Evolutionary conservation across 148 eudicot species (phyloP).

Genomic region (Vaccinium macrocarpon): DNA sequence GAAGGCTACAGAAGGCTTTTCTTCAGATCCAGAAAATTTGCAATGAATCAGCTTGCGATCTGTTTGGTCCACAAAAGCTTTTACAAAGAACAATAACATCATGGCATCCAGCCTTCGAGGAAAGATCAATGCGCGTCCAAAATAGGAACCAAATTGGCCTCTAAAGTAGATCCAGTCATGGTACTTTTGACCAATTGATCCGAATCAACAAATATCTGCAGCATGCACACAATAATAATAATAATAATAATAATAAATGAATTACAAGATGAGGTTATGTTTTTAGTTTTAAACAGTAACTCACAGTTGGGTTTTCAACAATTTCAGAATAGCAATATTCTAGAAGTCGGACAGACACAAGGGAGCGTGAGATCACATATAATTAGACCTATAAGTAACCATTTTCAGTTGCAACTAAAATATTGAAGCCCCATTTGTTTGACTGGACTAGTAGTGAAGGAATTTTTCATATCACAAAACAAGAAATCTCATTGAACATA

Average conservation of each 20-base stretch:
- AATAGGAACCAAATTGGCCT: background rate
- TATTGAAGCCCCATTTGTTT: background rate
- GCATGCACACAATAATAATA: background rate
- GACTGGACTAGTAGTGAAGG: background rate
- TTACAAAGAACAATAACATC: background rate
- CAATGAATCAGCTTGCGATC: background rate
- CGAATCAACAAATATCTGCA: conserved; percentile 65
- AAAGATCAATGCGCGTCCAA: background rate
- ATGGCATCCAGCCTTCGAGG: background rate
- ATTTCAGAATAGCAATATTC: background rate
- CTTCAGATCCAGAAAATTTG: background rate
- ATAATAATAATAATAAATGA: too few species aligned
- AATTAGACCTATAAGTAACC: background rate
- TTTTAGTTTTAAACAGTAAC: background rate
- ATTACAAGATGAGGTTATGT: background rate
- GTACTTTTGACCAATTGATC: conserved; percentile 24
- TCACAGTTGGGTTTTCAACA: background rate
- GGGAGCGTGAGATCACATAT: background rate
- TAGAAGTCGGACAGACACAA: background rate
- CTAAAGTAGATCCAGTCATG: background rate
- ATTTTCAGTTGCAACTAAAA: background rate
- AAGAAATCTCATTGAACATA: background rate
- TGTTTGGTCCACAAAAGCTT: background rate
- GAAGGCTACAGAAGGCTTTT: background rate
- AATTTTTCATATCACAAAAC: background rate